phyloP scores from a whole-genome alignment of 2,329 filamentous ascomycete genomes.

The Torrubiella hemipterigena region DNA sequence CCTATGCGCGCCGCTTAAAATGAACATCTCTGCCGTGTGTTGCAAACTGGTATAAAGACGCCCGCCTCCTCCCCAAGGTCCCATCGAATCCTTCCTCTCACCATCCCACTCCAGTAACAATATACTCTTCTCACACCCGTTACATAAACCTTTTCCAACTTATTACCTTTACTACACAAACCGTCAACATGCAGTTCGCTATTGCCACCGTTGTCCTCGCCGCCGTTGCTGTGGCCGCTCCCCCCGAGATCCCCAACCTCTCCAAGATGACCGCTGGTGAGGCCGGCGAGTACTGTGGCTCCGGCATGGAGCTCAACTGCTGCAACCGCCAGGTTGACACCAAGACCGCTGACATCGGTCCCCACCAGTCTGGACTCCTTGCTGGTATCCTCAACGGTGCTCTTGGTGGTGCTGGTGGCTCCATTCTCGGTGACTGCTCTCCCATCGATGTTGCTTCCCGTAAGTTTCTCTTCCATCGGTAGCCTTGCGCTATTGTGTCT shows the following conservation, averaged over 20 bases:
- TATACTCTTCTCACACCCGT: too few relatives aligned
- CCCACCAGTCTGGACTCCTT: background rate
- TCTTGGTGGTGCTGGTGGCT: background rate
- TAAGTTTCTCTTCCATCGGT: too few relatives aligned
- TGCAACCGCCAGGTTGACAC: background rate
- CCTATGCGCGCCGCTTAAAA: too few relatives aligned
- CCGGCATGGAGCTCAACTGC: background rate
- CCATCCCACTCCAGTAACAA: too few relatives aligned
- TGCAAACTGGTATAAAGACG: too few relatives aligned
- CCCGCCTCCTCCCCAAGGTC: too few relatives aligned
- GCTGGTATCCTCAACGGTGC: background rate
- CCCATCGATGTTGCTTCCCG: background rate
- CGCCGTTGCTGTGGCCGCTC: background rate
- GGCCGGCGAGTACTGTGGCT: background rate
- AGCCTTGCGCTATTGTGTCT: background rate
- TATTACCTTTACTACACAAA: too few relatives aligned
- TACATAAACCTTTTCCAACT: too few relatives aligned
- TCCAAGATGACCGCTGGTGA: background rate
- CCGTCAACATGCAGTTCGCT: background rate
- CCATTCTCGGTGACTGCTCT: background rate
- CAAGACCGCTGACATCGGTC: background rate
- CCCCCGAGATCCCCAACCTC: background rate
- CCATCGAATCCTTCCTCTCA: too few relatives aligned
- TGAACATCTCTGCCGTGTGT: too few relatives aligned
- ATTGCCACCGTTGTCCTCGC: background rate